Base-by-base conservation (phyloP, 495 filamentous ascomycete species). In the Rhypophila decipiens region DNA sequence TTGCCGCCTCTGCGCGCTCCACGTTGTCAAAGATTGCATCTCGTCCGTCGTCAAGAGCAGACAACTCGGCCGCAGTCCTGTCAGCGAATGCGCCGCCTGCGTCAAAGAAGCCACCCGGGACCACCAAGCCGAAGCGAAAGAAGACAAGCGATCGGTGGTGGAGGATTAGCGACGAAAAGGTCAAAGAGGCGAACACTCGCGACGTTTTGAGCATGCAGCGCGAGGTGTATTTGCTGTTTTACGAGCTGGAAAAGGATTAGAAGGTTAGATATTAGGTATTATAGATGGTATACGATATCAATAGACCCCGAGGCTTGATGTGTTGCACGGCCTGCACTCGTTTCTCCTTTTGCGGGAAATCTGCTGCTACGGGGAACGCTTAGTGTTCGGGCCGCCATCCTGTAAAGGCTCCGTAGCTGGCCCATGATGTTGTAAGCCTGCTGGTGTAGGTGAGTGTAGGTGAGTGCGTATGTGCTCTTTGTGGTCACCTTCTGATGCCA, bases 91-190 rank as follows among this genome's bases (percentile, higher is more conserved):
- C 24, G 5, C 8, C 18, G 5, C 39, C 13, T 11, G 23, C n/a
- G 12, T 20, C 39, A 10, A 18, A 19, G 29, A 19, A 12, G 20
- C 19, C 23, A 22, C 15, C 44, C 17, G 38, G 41, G 7, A 7
- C 27, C 1, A 22, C 47, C 7, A 63, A 70, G 19, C 47, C 74
- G 17, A 83, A 76, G 52, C 68, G 73, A 27, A 77, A 72, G 49
- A 83, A 83, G 56, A 79, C 71, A n/a, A 78, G 70, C 45, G 77
- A 86, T 55, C 77, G 87, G 17, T 99, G 93, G 93, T 99, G 93
- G 93, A 79, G 93, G 12, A 96, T 99, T 39, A 96, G 90, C 33
- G 93, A 99, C 60, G 93, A 97, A 29, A 96, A 96, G 60, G 77
- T 97, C 47, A 95, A 91, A 58, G 91, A 96, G 59, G 84, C 87